Conservation (phyloP, 164 flowering plant species). For the Dillenia turbinata region DNA sequence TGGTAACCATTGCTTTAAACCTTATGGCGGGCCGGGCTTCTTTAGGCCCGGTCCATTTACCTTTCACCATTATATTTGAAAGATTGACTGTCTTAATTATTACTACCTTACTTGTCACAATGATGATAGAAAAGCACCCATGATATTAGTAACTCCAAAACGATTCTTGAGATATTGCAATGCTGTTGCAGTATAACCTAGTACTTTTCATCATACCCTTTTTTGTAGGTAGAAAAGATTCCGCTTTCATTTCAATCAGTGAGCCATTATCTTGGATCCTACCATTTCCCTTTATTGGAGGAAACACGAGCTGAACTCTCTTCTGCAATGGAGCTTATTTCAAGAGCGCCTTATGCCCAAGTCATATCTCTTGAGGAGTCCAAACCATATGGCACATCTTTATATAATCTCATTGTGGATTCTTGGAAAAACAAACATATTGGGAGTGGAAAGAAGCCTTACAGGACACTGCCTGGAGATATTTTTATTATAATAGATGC, state of each 20-base stretch:
- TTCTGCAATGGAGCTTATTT: constrained; percentile 43
- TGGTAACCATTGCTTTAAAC: no score
- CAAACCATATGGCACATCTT: constrained; percentile 11
- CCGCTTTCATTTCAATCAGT: constrained; percentile 46
- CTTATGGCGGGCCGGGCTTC: no score
- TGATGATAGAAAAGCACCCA: no score
- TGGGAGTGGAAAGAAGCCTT: constrained; percentile 30
- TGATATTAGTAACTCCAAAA: no score
- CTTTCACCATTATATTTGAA: no score
- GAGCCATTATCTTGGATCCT: constrained; percentile 44
- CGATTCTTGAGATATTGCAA: no score
- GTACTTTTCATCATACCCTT: background rate
- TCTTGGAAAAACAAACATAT: constrained; percentile 43
- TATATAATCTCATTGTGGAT: constrained; percentile 40
- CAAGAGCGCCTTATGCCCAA: constrained; percentile 45
- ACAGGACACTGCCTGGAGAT: constrained; percentile 57
- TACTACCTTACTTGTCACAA: no score
- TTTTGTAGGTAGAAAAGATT: constrained; percentile 44
- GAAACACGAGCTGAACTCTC: constrained; percentile 49
- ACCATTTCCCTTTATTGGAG: constrained; percentile 42
- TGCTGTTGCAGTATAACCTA: no score
- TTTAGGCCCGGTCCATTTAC: no score
- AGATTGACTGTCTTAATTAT: no score
- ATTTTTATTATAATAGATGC: constrained; percentile 40
- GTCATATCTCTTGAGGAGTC: constrained; percentile 19